Evolutionary conservation across 1,284 basidiomycete genomes (phyloP).

Genomic region (Polyporus tsugae): DNA sequence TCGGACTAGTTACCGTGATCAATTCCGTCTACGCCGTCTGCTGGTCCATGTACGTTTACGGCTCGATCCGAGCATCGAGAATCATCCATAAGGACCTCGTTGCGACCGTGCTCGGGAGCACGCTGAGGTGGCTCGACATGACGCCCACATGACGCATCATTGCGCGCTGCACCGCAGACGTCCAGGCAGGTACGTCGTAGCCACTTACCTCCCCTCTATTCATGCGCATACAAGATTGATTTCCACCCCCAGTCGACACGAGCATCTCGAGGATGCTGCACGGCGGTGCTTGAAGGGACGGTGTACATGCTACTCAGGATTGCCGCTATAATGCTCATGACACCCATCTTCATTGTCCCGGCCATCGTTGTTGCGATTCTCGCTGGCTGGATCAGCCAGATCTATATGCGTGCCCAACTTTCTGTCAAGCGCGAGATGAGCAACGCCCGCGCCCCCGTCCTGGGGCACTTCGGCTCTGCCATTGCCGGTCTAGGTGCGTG

Average conservation of each 20-base stretch:
- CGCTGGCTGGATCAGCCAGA: constrained; percentile 54
- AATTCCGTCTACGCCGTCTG: constrained; percentile 38
- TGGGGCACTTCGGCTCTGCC: constrained; percentile 75
- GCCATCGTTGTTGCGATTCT: constrained; percentile 51
- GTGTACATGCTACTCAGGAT: constrained; percentile 38
- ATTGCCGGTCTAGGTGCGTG: constrained; percentile 66
- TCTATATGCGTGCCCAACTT: constrained; percentile 77
- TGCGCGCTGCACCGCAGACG: constrained; percentile 66
- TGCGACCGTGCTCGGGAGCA: constrained; percentile 59
- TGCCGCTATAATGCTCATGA: constrained; percentile 46
- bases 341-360: constrained; percentile 53
- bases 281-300: constrained; percentile 39
- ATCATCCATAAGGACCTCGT: constrained; percentile 63
- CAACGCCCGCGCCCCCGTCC: constrained; percentile 70
- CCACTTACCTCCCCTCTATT: neutral
- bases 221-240: neutral
- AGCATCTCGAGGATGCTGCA: constrained; percentile 41
- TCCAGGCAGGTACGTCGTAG: constrained; percentile 38
- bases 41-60: constrained; percentile 46
- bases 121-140: constrained; percentile 46
- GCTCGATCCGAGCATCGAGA: constrained; percentile 58
- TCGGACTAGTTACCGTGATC: constrained; percentile 42
- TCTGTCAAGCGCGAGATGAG: constrained; percentile 80
- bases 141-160: constrained; percentile 66
- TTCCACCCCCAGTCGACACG: neutral